Percentiles rank a stretch among this genome's conserved stretches.
Evolutionary conservation across 768 basidiomycete species (phyloP).

Genomic region (Termitomyces sp.): DNA sequence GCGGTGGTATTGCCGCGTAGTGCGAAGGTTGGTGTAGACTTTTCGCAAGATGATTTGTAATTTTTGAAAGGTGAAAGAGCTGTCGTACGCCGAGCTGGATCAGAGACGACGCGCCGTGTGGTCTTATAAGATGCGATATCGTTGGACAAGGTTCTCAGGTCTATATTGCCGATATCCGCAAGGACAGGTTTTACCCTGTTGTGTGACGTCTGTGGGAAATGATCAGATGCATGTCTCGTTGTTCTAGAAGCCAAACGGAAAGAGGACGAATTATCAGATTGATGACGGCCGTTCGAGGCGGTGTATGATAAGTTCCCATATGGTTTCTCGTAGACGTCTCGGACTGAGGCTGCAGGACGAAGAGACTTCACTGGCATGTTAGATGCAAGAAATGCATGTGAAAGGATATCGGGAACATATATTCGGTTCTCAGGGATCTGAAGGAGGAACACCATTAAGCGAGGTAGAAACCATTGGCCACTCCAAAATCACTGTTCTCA

Average conservation of each 20-base stretch:
- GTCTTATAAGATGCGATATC: constrained; percentile 12
- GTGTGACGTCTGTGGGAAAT: background rate
- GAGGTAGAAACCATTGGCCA: too few relatives aligned
- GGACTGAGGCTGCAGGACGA: background rate
- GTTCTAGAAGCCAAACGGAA: background rate
- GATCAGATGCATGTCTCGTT: constrained; percentile 8
- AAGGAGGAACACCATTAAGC: background rate
- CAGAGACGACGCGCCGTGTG: constrained; percentile 26
- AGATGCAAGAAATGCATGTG: constrained; percentile 10
- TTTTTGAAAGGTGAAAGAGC: background rate
- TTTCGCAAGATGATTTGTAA: background rate
- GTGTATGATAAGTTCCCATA: background rate
- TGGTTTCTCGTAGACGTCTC: background rate
- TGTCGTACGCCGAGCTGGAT: constrained; percentile 16
- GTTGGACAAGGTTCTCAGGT: constrained; percentile 14
- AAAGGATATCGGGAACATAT: constrained; percentile 7
- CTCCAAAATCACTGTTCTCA: constrained; percentile 8
- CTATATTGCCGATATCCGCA: constrained; percentile 17
- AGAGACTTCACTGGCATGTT: constrained; percentile 2
- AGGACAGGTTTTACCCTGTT: constrained; percentile 4
- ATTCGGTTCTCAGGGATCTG: constrained; percentile 15
- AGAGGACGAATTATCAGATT: background rate
- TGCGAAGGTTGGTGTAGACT: background rate
- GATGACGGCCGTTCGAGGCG: background rate
- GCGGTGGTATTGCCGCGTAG: constrained; percentile 1